Evolutionary conservation across 75 land plant genomes (phyloP), one percentile per base, ranked within the genome.

Genomic region (Sequoiadendron giganteum): DNA sequence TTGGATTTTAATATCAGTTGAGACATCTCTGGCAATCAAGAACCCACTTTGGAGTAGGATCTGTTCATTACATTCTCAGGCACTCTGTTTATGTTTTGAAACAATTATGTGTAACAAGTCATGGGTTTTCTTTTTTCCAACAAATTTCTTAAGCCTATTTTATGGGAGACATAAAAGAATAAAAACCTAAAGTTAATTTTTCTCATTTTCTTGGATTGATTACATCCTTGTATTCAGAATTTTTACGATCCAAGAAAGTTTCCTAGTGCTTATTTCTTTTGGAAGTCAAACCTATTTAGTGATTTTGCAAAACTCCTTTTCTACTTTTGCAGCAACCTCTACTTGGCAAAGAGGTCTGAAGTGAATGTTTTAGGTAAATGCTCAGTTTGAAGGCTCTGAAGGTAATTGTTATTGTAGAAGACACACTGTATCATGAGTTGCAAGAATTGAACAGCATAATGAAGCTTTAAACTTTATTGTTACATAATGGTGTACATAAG

Each of bases 181-280:
- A 2, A 42, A 42, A 42, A 42, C 43, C 43, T 1, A 42, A 42
- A 42, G 43, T 42, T 42, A 42, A 19, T 38, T 79, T 40, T 79
- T 38, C 25, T 40, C 45, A 79, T 40, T 39, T 79, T 5, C 47
- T 79, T 40, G 28, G 21, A 79, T 45, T 18, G 7, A 39, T 42
- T 79, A 10, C 82, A 79, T 36, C 45, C 1, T 79, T 39, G 25
- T 79, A 13, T 40, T 79, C 25, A 42, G 21, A 15, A 14, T 79
- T 79, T 78, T 14, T 39, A 40, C 19, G 81, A 39, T 78, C 81
- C 45, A 78, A 78, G 43, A 78, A 78, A 78, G 81, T 39, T 78
- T 14, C 28, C 30, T 1, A 78, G 21, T 40, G 25, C 42, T 78
- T 79, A 25, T 39, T 38, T 79, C 81, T 78, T 25, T 40, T 36